Percentiles rank a stretch among this genome's conserved stretches.
Evolutionary conservation across 257 asterid species (phyloP).

Genomic region (Rauvolfia tetraphylla): DNA sequence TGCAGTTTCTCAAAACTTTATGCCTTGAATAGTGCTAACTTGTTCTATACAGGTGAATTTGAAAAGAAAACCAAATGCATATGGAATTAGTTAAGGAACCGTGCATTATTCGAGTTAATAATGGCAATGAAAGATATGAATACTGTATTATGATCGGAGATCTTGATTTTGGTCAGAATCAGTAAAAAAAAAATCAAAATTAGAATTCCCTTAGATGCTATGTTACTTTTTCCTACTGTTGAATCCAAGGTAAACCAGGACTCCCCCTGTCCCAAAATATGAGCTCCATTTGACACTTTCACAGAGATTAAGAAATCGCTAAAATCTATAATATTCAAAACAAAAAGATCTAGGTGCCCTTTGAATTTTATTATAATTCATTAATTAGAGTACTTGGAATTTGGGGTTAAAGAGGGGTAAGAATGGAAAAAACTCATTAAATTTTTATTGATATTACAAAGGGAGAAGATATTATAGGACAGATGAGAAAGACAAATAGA

Average conservation of each 20-base stretch:
- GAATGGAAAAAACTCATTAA: no score
- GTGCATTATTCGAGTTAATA: neutral
- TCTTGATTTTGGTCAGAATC: neutral
- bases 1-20: neutral
- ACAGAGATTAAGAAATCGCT: no score
- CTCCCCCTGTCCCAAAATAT: no score
- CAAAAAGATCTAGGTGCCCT: no score
- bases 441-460: no score
- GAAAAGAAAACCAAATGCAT: neutral
- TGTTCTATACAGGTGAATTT: neutral
- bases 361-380: no score
- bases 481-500: no score
- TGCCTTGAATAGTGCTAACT: neutral
- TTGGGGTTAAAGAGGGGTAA: no score
- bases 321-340: no score
- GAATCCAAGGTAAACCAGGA: neutral
- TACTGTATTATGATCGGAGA: neutral
- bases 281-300: no score
- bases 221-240: neutral
- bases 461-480: no score
- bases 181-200: neutral
- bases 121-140: neutral
- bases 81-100: neutral
- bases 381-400: no score
- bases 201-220: neutral